Evolutionary conservation across 1,284 basidiomycete species (phyloP).

Genomic region (Austroboletus olivaceoglutinosus): DNA sequence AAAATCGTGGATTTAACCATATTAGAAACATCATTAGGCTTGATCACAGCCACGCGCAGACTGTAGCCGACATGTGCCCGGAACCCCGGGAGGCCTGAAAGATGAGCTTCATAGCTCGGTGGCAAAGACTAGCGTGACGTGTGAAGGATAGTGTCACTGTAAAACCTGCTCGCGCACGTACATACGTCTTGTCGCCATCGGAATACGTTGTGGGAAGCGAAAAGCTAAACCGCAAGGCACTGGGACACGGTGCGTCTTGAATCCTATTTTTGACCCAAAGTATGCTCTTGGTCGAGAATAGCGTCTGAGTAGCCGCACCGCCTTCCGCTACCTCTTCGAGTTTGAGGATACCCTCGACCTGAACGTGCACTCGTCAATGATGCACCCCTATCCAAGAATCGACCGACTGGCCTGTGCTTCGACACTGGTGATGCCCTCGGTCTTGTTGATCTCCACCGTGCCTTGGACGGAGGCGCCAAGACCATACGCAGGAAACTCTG

Average conservation of each 20-base stretch:
- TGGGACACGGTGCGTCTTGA: constrained; percentile 46
- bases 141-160: constrained; percentile 4
- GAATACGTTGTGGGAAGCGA: constrained; percentile 56
- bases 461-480: constrained; percentile 54
- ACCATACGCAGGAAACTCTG: constrained; percentile 56
- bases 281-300: constrained; percentile 50
- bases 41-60: constrained; percentile 46
- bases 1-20: constrained; percentile 47
- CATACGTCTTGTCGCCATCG: constrained; percentile 55
- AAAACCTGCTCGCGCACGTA: constrained; percentile 35
- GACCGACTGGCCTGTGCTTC: constrained; percentile 53
- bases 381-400: constrained; percentile 10
- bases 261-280: constrained; percentile 56
- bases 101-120: constrained; percentile 59
- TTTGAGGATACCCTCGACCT: constrained; percentile 61
- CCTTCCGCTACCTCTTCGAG: constrained; percentile 66
- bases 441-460: constrained; percentile 52
- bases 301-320: constrained; percentile 48
- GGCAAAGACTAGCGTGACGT: constrained; percentile 50
- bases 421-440: constrained; percentile 55
- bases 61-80: constrained; percentile 57
- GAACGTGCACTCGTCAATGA: constrained; percentile 5
- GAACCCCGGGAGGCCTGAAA: constrained; percentile 68
- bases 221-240: constrained; percentile 51
- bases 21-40: constrained; percentile 39